Base-by-base conservation (phyloP, 139 green algal species). In the Picochlorum costavermella region DNA sequence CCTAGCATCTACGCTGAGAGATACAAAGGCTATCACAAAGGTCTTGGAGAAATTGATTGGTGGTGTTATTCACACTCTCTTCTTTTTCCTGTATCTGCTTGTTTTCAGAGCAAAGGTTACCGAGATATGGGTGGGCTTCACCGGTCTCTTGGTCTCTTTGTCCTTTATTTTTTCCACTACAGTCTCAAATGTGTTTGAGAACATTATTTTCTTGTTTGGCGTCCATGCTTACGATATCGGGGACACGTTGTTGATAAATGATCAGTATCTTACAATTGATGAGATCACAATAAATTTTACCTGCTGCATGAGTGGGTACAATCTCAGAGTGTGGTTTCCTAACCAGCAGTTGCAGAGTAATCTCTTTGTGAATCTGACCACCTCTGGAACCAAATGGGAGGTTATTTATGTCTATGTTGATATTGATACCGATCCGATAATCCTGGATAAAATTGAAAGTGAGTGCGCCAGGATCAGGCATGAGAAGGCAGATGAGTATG, bases 221-320 rank as follows among this genome's bases (percentile, higher is more conserved):
- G 70, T 87, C 55, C 83, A 88, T 68, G 72, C 84, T 50, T 91
- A 84, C 70, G 84, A 90, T 60, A 80, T 90, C 6, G 84, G 80
- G 4, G 84, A 90, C 65, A 75, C 56, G 3, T 29, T 84, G 37
- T 26, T 72, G 36, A 50, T 84, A 13, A 31, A 66, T 1, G 31
- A 57, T 33, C 13, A 56, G n/a, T 55, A 59, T 20, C 36, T 56
- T 1, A 66, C 33, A 33, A 40, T 66, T 23, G 60, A 66, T 45
- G 60, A 66, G 57, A 66, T 66, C 4, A 51, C n/a, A 9, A 53
- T 66, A 5, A 53, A 66, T 31, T 66, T 66, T 12, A 66, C 60
- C 1, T 44, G 28, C 26, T 55, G 51, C 36, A 37, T 56, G 31
- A 66, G 25, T 23, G 26, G 17, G 11, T 26, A 51, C 16, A 55